phyloP scores from a whole-genome alignment of 2,329 filamentous ascomycete genomes.

The Ophiognomonia clavigignenti-juglandacearum region DNA sequence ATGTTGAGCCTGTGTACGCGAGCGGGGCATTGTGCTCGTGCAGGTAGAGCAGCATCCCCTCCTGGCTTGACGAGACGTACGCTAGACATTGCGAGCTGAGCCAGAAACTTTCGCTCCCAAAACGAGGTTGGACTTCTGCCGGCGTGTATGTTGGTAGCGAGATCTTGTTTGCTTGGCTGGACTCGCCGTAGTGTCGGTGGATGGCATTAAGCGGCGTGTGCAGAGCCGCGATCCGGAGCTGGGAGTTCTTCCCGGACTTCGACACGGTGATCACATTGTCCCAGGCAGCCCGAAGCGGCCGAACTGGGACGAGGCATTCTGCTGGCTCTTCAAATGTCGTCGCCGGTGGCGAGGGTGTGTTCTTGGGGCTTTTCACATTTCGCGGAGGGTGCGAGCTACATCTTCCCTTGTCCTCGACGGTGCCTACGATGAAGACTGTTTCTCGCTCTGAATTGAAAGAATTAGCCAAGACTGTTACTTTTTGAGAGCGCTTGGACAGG shows the following conservation, averaged over 20 bases:
- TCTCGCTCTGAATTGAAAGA: slow-evolving; percentile 30
- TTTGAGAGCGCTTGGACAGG: no score
- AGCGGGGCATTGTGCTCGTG: slow-evolving; percentile 48
- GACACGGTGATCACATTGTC: slow-evolving; percentile 40
- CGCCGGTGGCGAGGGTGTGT: slow-evolving; percentile 18
- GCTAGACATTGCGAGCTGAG: slow-evolving; percentile 41
- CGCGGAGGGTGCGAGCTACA: slow-evolving; percentile 52
- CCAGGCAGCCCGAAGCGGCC: slow-evolving; percentile 47
- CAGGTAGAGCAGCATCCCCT: slow-evolving; percentile 45
- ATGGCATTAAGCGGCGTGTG: slow-evolving; percentile 36
- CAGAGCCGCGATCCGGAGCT: slow-evolving; percentile 40
- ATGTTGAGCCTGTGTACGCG: slow-evolving; percentile 26
- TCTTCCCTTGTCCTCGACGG: slow-evolving; percentile 46
- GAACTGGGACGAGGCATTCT: slow-evolving; percentile 28
- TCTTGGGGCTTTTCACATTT: slow-evolving; percentile 36
- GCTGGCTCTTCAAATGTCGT: slow-evolving; percentile 20
- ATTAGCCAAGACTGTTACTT: neutral
- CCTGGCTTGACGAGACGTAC: slow-evolving; percentile 31
- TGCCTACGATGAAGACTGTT: slow-evolving; percentile 61
- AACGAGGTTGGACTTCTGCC: slow-evolving; percentile 31
- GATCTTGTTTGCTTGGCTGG: slow-evolving; percentile 24
- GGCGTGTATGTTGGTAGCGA: slow-evolving; percentile 35
- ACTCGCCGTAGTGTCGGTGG: slow-evolving; percentile 21
- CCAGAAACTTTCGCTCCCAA: slow-evolving; percentile 32
- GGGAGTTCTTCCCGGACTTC: slow-evolving; percentile 30